Conservation (phyloP, 208 protist species). For the Endotrypanum monterogeii region DNA sequence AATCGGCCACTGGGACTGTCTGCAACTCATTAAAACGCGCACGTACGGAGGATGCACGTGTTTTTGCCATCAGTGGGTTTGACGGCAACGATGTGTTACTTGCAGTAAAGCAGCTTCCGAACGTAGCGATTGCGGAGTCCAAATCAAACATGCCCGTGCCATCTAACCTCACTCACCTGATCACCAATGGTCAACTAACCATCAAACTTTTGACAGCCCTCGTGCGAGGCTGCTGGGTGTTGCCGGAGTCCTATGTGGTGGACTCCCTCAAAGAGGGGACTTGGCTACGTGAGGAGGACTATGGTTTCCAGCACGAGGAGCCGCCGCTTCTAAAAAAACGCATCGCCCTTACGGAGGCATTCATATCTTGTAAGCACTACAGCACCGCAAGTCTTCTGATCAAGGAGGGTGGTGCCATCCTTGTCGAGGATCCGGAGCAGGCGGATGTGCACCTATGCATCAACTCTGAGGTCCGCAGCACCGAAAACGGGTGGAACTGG, state of each 20-base stretch:
- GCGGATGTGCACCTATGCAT: constrained; percentile 86
- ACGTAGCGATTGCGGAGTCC: constrained; percentile 81
- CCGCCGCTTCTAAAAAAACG: constrained; percentile 71
- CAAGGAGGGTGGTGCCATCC: constrained; percentile 69
- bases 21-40: constrained; percentile 50
- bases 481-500: constrained; percentile 62
- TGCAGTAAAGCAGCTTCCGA: constrained; percentile 69
- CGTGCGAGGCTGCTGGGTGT: constrained; percentile 87
- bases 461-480: constrained; percentile 47
- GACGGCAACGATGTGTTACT: constrained; percentile 59
- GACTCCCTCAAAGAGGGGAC: constrained; percentile 50
- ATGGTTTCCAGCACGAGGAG: constrained; percentile 86
- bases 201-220: constrained; percentile 87
- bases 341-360: constrained; percentile 64
- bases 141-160: constrained; percentile 82
- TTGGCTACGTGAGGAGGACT: constrained; percentile 73
- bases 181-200: constrained; percentile 87
- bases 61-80: constrained; percentile 89
- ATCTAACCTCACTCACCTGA: constrained; percentile 83
- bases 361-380: constrained; percentile 72
- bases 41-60: constrained; percentile 75
- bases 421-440: constrained; percentile 35
- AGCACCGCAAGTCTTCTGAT: constrained; percentile 68
- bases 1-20: constrained; percentile 10
- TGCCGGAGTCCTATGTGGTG: constrained; percentile 75